Evolutionary conservation across 805 yeast genomes (phyloP), one percentile per base, ranked within the genome.

Genomic region (Myxozyma udenii): DNA sequence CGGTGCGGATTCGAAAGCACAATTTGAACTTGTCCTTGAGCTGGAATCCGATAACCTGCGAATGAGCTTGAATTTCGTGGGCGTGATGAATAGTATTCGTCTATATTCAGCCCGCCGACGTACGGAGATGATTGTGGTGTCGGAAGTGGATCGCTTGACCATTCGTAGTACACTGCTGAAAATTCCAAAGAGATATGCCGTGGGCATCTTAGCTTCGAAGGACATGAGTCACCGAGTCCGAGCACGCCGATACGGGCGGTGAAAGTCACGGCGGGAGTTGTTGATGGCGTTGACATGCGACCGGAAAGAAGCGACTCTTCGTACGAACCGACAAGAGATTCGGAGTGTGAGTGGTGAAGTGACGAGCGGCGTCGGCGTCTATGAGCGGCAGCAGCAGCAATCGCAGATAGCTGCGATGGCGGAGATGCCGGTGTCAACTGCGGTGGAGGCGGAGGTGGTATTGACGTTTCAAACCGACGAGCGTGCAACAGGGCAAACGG

Each of bases 11-110:
- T 67, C 30, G 67, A 64, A 2, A 68, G 52, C n/a, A 66, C 63
- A 16, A 68, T 55, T 50, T 68, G 72, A 23, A 68, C 41, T 53
- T 64, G 64, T 3, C 71, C 71, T 11, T 57, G 49, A n/a, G 57
- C 50, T 26, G 71, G 71, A 24, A 68, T 61, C 36, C 65, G 42
- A 51, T 65, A 65, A 7, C 71, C 69, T 1, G 57, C 58, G 35
- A 60, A 43, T 14, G 40, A n/a, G 4, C 12, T 14, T 42, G 46
- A 5, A 26, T 41, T 9, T 12, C 12, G 21, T 28, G 33, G 9
- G 9, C 33, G 9, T 9, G 9, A 9, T 9, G 33, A 9, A 32
- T 38, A 45, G 25, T 44, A 47, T 22, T 41, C 46, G 21, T 49
- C 53, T n/a, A 53, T 28, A 33, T 55, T 54, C 4, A 52, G 39